phyloP scores from a whole-genome alignment of 441 rosid genomes.

The Gossypium trilobum region DNA sequence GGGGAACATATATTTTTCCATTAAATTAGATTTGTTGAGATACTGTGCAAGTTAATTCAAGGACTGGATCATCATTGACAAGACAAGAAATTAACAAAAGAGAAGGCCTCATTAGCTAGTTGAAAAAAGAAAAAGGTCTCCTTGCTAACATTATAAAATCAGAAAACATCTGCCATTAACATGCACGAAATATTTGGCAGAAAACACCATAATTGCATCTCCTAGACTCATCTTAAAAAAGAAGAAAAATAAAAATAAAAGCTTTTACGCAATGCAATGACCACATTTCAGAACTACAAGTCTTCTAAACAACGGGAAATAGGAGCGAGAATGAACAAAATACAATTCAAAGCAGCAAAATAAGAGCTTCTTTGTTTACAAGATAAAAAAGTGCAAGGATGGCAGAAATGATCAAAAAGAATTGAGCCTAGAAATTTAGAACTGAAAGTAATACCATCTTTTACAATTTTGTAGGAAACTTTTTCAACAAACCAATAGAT shows the following conservation, averaged over 20 bases:
- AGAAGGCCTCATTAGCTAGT: background rate
- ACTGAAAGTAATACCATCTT: background rate
- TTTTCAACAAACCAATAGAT: background rate
- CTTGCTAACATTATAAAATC: background rate
- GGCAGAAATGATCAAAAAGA: background rate
- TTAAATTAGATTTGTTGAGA: background rate
- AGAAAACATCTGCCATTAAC: slow-evolving; percentile 5
- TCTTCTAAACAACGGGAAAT: background rate
- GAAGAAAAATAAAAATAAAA: background rate
- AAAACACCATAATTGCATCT: background rate
- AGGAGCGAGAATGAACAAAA: background rate
- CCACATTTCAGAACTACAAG: background rate
- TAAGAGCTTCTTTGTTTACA: slow-evolving; percentile 1
- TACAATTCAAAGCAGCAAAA: background rate
- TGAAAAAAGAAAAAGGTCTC: background rate
- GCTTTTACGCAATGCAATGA: slow-evolving; percentile 1
- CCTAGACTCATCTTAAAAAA: background rate
- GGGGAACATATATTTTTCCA: background rate
- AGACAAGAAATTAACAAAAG: background rate
- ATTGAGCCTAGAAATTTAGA: background rate
- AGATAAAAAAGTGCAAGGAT: background rate
- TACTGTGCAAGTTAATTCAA: background rate
- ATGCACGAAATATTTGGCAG: background rate
- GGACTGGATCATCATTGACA: background rate
- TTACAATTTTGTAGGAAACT: background rate